Base-by-base conservation (phyloP, 2,329 filamentous ascomycete species). In the Claviceps africana region DNA sequence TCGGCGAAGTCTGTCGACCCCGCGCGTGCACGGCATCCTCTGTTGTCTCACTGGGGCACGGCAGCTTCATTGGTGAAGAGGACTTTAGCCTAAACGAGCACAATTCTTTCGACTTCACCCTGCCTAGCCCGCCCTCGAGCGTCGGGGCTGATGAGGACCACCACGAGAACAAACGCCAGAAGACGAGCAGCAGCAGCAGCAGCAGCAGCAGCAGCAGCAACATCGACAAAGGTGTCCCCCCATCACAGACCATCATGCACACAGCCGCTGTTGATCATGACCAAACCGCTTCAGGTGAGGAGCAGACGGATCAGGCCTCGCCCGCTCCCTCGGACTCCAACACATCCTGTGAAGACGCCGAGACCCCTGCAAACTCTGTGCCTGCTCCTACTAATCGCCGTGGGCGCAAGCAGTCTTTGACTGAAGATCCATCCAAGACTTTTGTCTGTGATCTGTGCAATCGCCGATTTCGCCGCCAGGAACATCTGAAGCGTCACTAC, bases 401-500 rank as follows among this genome's bases (percentile, higher is more conserved):
- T 54, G 93, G 93, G 55, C 90, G 93, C 70, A 98, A 98, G 82
- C 93, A 98, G 73, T 97, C 93, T 1, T 72, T 97, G 61, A 97
- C 93, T 5, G 93, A 97, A 64, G 93, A 98, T 63, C 93, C 93
- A 1, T 94, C 88, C 63, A 98, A 98, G 83, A 96, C 90, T 0
- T 98, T 97, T 58, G 88, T 95, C 55, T 98, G 93, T 73, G 89
- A 90, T 53, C 79, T 96, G 22, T 98, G 93, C 83, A 91, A 88
- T 63, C 89, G 93, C 58, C 88, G 93, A 56, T 98, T 98, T 85
- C 86, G 93, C 56, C 88, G 93, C 56, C 93, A 98, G 72, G 93
- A 98, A 70, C 93, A 98, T 65, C 81, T 98, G 55, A 98, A 98
- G 82, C 87, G 93, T 57, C 93, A 98, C 76, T 95, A 95, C 77